Percentiles rank a stretch among this genome's conserved stretches.
These are phyloP conservation scores for Teratosphaeriaceae sp. DNA, from an alignment of 2,329 filamentous ascomycete genomes.

Conservation along the genomic window DNA sequence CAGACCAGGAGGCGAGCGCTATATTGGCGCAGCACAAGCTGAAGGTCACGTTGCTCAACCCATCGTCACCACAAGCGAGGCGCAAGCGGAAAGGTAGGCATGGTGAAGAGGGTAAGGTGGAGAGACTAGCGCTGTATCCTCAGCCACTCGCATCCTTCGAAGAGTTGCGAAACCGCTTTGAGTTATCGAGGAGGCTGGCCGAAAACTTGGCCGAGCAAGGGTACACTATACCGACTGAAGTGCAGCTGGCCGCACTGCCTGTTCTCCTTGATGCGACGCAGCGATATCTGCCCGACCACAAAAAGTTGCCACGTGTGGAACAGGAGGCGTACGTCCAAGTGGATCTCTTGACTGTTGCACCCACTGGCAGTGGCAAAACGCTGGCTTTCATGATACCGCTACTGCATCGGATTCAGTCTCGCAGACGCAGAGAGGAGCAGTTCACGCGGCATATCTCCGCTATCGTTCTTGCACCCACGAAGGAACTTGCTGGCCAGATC, in stretches of 20 bases:
- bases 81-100: constrained; percentile 39
- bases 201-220: constrained; percentile 79
- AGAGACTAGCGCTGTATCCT: constrained; percentile 61
- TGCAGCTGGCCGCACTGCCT: constrained; percentile 81
- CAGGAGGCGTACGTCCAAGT: constrained; percentile 37
- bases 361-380: constrained; percentile 95
- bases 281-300: constrained; percentile 30
- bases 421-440: constrained; percentile 10
- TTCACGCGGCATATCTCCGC: constrained; percentile 26
- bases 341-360: constrained; percentile 82
- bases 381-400: constrained; percentile 85
- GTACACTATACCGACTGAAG: constrained; percentile 83
- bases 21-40: constrained; percentile 30
- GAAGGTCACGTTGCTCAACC: constrained; percentile 27
- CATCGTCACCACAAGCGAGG: constrained; percentile 29
- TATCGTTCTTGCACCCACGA: constrained; percentile 44
- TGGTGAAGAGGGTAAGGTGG: constrained; percentile 36
- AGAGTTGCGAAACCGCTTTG: constrained; percentile 63
- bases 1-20: constrained; percentile 19
- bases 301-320: constrained; percentile 5
- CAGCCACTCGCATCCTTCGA: constrained; percentile 72
- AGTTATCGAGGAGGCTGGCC: constrained; percentile 64
- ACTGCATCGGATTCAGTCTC: constrained; percentile 51
- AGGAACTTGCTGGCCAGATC: constrained; percentile 45
- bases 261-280: constrained; percentile 57